Evolutionary conservation across 768 basidiomycete genomes (phyloP).

Genomic region (Agrocybe praecox): DNA sequence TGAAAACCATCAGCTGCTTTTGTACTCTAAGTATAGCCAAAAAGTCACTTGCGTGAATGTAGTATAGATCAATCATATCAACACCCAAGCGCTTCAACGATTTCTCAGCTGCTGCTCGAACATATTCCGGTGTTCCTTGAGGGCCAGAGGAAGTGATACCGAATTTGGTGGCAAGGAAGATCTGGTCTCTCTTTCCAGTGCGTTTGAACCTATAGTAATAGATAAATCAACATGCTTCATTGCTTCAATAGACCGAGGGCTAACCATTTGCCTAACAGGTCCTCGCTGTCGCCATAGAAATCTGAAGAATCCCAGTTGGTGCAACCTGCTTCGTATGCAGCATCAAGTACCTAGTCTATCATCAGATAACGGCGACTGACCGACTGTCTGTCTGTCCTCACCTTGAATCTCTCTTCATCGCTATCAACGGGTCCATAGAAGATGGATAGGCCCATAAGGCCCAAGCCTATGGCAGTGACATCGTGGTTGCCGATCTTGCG

Average conservation of each 20-base stretch:
- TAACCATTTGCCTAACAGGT: slow-evolving; percentile 46
- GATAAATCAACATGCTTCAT: neutral
- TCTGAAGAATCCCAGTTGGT: slow-evolving; percentile 52
- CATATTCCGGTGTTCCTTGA: slow-evolving; percentile 39
- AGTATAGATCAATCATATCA: slow-evolving; percentile 47
- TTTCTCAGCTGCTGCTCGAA: slow-evolving; percentile 34
- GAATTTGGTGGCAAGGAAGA: slow-evolving; percentile 68
- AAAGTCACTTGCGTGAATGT: slow-evolving; percentile 38
- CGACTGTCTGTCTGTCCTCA: neutral
- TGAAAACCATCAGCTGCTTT: neutral
- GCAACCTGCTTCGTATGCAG: slow-evolving; percentile 41
- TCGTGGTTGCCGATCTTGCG: slow-evolving; percentile 41
- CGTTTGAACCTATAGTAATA: slow-evolving; percentile 42
- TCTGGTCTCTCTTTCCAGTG: slow-evolving; percentile 50
- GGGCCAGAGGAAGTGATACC: slow-evolving; percentile 21
- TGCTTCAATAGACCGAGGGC: neutral
- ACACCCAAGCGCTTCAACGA: slow-evolving; percentile 46
- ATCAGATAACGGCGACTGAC: too few relatives aligned
- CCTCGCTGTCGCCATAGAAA: slow-evolving; percentile 45
- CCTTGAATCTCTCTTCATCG: slow-evolving; percentile 55
- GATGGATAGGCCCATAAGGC: slow-evolving; percentile 54
- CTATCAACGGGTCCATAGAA: slow-evolving; percentile 39
- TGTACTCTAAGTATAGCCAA: neutral
- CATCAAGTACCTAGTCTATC: slow-evolving; percentile 37
- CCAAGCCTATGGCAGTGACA: slow-evolving; percentile 57